Evolutionary conservation across 169 alveolate species (phyloP).

Genomic region (Eimeria acervulina): DNA sequence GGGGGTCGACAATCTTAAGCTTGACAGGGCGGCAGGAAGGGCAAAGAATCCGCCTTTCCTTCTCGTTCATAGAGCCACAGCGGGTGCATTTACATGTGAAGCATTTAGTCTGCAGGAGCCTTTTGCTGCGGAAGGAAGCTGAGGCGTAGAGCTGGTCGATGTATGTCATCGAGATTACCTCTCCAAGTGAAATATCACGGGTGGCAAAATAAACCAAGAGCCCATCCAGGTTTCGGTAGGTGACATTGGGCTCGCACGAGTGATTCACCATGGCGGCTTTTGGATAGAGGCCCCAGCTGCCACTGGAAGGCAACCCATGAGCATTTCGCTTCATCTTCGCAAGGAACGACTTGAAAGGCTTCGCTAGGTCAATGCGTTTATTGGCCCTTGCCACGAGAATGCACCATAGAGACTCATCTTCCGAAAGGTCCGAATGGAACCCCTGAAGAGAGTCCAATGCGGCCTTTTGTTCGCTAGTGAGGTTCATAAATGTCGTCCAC

Average conservation of each 20-base stretch:
- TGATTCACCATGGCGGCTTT: constrained; percentile 76
- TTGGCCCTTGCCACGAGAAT: constrained; percentile 43
- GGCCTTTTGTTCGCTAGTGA: constrained; percentile 66
- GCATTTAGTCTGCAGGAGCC: constrained; percentile 74
- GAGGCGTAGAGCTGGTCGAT: constrained; percentile 79
- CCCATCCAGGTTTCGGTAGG: constrained; percentile 82
- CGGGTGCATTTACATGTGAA: constrained; percentile 80
- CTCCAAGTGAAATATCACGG: constrained; percentile 58
- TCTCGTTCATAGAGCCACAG: constrained; percentile 27
- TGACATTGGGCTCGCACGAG: constrained; percentile 80
- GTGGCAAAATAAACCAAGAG: constrained; percentile 76
- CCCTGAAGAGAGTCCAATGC: constrained; percentile 72
- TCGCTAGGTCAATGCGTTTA: constrained; percentile 42
- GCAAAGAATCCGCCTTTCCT: constrained; percentile 73
- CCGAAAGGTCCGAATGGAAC: constrained; percentile 62
- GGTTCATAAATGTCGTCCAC: constrained; percentile 73
- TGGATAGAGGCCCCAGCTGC: constrained; percentile 80
- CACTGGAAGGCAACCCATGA: constrained; percentile 43
- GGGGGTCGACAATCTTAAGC: constrained; percentile 66
- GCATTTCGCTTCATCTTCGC: constrained; percentile 81
- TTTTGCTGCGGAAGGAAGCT: constrained; percentile 80
- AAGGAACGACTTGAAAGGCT: constrained; percentile 53
- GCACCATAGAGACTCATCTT: constrained; percentile 73
- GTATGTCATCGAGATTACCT: constrained; percentile 63
- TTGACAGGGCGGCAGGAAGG: constrained; percentile 80